Conservation (phyloP, 139 green algal species). For the Parachlorella kessleri region DNA sequence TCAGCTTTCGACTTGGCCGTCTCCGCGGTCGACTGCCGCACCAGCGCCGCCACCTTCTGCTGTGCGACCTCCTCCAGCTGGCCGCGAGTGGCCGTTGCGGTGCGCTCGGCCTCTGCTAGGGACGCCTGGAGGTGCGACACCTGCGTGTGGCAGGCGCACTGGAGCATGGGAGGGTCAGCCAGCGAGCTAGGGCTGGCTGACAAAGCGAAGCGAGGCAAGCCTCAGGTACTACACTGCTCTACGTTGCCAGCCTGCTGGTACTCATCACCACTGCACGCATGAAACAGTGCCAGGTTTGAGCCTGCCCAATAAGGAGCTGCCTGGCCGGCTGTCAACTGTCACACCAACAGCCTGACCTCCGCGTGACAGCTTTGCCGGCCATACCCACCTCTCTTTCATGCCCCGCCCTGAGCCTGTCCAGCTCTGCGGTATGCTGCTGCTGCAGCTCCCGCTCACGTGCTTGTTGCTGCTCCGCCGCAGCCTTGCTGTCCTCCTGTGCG, state of each 20-base stretch:
- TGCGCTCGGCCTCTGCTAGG: not conserved
- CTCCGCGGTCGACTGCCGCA: constrained; percentile 31
- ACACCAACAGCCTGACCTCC: too few relatives aligned
- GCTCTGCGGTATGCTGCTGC: not conserved
- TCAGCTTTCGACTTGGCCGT: not conserved
- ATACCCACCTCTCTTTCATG: not conserved
- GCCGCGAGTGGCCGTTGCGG: not conserved
- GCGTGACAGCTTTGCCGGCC: too few relatives aligned
- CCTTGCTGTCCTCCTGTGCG: not conserved
- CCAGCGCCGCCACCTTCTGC: constrained; percentile 36
- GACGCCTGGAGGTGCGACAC: constrained; percentile 7
- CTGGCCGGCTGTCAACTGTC: too few relatives aligned
- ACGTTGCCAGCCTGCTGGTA: too few relatives aligned
- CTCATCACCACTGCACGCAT: too few relatives aligned
- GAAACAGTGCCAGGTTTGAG: too few relatives aligned
- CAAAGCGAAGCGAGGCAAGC: too few relatives aligned
- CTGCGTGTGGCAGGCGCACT: not conserved
- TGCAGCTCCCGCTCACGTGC: not conserved
- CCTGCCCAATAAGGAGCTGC: too few relatives aligned
- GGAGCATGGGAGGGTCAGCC: too few relatives aligned
- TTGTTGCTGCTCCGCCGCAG: not conserved
- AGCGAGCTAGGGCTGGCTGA: too few relatives aligned
- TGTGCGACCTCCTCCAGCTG: constrained; percentile 23
- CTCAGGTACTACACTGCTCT: too few relatives aligned
- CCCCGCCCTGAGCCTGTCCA: not conserved